A percentile compares a stretch with the other conserved stretches of the same genome.
Conservation (phyloP, 2,329 filamentous ascomycete species). For the Tolypocladium tropicale region DNA sequence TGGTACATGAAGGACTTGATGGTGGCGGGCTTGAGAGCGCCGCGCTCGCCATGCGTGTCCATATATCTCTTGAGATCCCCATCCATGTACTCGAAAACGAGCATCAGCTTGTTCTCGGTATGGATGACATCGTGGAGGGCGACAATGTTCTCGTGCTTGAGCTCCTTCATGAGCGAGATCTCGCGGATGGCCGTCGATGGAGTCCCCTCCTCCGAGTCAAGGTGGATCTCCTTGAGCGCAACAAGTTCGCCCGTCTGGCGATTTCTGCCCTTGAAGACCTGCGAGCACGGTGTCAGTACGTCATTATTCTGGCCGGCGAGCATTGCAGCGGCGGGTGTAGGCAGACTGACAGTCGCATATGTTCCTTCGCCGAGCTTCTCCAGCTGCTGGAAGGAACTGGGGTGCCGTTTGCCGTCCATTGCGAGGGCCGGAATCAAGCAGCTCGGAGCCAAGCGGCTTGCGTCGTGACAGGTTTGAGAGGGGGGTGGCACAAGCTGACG, state of each 20-base stretch:
- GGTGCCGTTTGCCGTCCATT: conserved; percentile 90
- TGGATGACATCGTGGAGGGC: conserved; percentile 97
- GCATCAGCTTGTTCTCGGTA: conserved; percentile 99
- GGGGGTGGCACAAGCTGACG: background rate
- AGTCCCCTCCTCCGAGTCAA: conserved; percentile 96
- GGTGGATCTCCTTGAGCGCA: conserved; percentile 95
- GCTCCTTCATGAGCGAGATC: conserved; percentile 98
- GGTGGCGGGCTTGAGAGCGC: conserved; percentile 75
- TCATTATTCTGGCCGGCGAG: no score
- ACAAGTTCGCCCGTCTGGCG: conserved; percentile 94
- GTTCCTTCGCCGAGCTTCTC: conserved; percentile 98
- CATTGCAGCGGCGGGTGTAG: background rate
- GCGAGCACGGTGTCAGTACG: conserved; percentile 8
- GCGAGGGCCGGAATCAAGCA: conserved; percentile 8
- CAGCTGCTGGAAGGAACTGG: conserved; percentile 97
- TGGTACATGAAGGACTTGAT: conserved; percentile 99
- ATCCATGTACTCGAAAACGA: conserved; percentile 99
- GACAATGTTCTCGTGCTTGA: conserved; percentile 98
- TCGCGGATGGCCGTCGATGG: conserved; percentile 96
- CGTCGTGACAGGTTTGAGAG: background rate
- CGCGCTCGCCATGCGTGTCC: conserved; percentile 84
- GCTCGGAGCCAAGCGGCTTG: background rate
- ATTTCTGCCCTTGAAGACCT: conserved; percentile 99
- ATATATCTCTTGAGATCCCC: conserved; percentile 98
- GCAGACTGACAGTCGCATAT: conserved; percentile 80